Evolutionary conservation across 129 eudicot species (phyloP), one percentile per base, ranked within the genome.

Genomic region (Solidago caesia): DNA sequence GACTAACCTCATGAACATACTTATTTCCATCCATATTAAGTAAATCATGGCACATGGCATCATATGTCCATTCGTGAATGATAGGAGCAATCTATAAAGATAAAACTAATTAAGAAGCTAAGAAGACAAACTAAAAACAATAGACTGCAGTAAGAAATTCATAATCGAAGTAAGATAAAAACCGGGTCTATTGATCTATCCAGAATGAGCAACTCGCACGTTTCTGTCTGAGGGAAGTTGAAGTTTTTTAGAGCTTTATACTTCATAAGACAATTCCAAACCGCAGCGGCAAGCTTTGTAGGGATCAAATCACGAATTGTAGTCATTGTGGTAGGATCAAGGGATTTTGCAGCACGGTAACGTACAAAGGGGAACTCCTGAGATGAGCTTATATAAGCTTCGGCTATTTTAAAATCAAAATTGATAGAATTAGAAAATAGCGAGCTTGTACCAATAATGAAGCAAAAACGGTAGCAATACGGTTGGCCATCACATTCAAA

Each of bases 61-160:
- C 98, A 81, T 93, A 93, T 15, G 98, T 93, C 98, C 98, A 93
- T 75, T 93, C 98, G 61, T 93, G 98, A 66, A 93, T 90, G 7
- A 93, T 72, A 8, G 98, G 98, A 78, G 98, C 96, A 80, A 93
- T 86, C 98, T 93, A 80, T 14, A 68, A 16, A 57, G 27, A n/a
- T 65, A 70, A 13, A 74, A 75, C 48, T n/a, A 10, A 61, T 61
- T 63, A 29, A 74, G 41, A 65, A 39, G 52, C 61, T 56, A 5
- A 56, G 61, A 16, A 58, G 25, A 14, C 51, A 68, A 76, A 46
- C 6, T 64, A 48, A 47, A 33, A 58, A 48, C 25, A 16, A 72
- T 5, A 25, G 43, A 49, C n/a, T 48, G 59, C 25, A 29, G 47
- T 62, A 71, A 71, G 52, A 64, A 60, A 7, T 63, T 59, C 5